Evolutionary conservation across 1,284 basidiomycete species (phyloP), one percentile per base, ranked within the genome.

Genomic region (Cryptococcus deneoformans): DNA sequence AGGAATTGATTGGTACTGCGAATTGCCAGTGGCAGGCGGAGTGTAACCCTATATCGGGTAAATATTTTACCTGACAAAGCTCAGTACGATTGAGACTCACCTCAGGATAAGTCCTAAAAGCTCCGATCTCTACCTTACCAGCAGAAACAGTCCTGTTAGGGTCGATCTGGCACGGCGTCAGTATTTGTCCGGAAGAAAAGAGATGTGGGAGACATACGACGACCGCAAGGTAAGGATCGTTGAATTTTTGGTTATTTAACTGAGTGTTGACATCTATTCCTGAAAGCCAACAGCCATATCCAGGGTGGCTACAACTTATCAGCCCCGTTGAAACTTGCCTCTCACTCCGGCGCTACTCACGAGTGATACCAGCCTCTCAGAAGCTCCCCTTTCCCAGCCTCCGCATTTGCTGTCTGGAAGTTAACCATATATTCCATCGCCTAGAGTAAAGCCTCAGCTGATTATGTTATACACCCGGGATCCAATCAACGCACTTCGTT

Each of bases 341-440:
- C 14, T n/a, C 16, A 20, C 20, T 20, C 20, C 5, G n/a, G 34
- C 34, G 42, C 2, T 6, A 62, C 71, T 57, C 40, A 77, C 47
- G 92, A 96, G 75, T 99, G 95, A 75, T 99, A 99, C 95, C 95
- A 99, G n/a, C 95, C 95, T 58, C 97, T 88, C 5, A 88, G 87
- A 68, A 96, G 87, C 74, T 98, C 95, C 95, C 86, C 77, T 60
- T 92, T 83, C 11, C 86, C 87, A 11, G 88, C 89, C 79, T 86
- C 86, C 68, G 89, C 86, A 65, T 87, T 89, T 29, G 84, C 85
- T 60, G 87, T 83, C 49, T 90, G 85, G 70, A 92, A 98, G 69
- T 92, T 87, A 50, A 98, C 93, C 95, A 98, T 98, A 80, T 95
- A 99, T 79, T 98, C 96, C 73, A 94, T 90, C 37, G 95, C 95